These are phyloP conservation scores for Azolla pinnata DNA, from an alignment of 75 land plant genomes.

Conservation along the genomic window DNA sequence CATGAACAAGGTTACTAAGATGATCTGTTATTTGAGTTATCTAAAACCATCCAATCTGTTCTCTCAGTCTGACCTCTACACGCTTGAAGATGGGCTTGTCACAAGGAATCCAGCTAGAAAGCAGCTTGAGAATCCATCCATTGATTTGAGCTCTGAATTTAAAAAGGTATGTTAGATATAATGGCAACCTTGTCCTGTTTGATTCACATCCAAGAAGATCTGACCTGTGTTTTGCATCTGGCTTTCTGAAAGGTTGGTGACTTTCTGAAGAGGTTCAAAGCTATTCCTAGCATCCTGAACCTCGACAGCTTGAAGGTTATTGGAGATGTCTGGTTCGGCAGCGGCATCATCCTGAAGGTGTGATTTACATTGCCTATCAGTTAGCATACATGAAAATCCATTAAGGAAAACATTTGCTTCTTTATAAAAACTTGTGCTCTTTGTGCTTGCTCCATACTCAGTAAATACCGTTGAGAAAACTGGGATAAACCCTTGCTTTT, in stretches of 20 bases:
- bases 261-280: slow-evolving; percentile 78
- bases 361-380: too few relatives aligned
- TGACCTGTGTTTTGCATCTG: too few relatives aligned
- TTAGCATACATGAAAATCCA: too few relatives aligned
- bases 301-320: slow-evolving; percentile 83
- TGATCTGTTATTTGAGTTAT: slow-evolving; percentile 3
- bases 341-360: slow-evolving; percentile 67
- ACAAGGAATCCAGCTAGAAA: slow-evolving; percentile 63
- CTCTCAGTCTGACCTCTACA: slow-evolving; percentile 95
- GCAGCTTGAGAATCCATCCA: slow-evolving; percentile 67
- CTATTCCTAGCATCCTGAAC: slow-evolving; percentile 86
- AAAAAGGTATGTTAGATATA: slow-evolving; percentile 85
- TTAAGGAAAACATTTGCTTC: too few relatives aligned
- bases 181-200: too few relatives aligned
- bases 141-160: slow-evolving; percentile 89
- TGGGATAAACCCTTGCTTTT: too few relatives aligned
- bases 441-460: too few relatives aligned
- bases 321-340: slow-evolving; percentile 94
- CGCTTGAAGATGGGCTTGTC: slow-evolving; percentile 74
- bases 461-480: too few relatives aligned
- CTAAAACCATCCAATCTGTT: too few relatives aligned
- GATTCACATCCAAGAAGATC: too few relatives aligned
- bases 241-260: slow-evolving; percentile 90
- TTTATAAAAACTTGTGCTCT: too few relatives aligned
- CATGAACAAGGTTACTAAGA: not conserved